These are phyloP conservation scores for Vicia sativa DNA, from an alignment of 306 rosid genomes.

Conservation along the genomic window DNA sequence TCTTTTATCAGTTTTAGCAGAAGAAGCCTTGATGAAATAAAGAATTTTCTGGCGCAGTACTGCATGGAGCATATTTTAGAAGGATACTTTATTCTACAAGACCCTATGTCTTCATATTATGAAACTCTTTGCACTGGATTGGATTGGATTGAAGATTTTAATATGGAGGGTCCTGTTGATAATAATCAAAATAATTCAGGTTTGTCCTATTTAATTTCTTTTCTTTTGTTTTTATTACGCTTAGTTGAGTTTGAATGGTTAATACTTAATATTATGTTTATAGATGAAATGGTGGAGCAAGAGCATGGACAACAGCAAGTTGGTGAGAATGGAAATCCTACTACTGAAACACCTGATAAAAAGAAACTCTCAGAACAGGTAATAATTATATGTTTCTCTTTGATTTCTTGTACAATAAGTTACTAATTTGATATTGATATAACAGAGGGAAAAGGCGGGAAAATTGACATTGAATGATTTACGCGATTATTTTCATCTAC, in stretches of 20 bases:
- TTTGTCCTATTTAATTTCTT: background rate
- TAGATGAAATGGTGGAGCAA: conserved; percentile 35
- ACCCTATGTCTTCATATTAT: conserved; percentile 59
- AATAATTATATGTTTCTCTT: background rate
- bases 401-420: background rate
- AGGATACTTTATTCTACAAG: conserved; percentile 54
- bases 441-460: conserved; percentile 63
- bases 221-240: background rate
- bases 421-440: background rate
- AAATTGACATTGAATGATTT: conserved; percentile 56
- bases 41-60: conserved; percentile 46
- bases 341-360: conserved; percentile 4
- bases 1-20: conserved; percentile 49
- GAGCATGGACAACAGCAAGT: background rate
- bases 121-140: conserved; percentile 69
- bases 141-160: conserved; percentile 49
- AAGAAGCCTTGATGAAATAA: conserved; percentile 52
- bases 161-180: conserved; percentile 32
- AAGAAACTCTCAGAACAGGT: conserved; percentile 58
- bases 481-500: conserved; percentile 50
- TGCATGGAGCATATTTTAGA: conserved; percentile 42
- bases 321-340: background rate
- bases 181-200: conserved; percentile 36
- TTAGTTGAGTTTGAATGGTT: background rate
- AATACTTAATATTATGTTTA: background rate